Conservation (phyloP, 225 moss, liverwort and hornwort species). For the Pseudoscleropodium purum region DNA sequence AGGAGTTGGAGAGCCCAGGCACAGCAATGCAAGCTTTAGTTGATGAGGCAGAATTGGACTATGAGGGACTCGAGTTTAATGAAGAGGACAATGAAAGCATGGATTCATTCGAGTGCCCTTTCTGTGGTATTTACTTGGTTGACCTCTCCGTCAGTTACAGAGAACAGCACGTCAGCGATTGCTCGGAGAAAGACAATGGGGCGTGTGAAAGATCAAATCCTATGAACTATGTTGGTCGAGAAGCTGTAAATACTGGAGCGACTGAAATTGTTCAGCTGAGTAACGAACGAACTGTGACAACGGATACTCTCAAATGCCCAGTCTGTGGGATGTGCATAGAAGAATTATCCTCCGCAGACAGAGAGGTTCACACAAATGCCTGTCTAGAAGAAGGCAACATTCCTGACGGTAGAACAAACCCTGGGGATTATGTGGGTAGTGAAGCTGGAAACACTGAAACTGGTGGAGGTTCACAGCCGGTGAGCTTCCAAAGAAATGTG, state of each 20-base stretch:
- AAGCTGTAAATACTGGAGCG: background rate
- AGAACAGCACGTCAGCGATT: constrained; percentile 53
- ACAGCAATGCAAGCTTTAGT: constrained; percentile 30
- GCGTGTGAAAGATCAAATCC: background rate
- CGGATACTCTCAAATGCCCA: constrained; percentile 37
- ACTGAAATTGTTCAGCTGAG: constrained; percentile 1
- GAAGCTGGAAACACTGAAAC: constrained; percentile 7
- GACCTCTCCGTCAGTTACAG: constrained; percentile 25
- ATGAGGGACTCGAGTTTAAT: constrained; percentile 10
- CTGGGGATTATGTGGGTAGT: background rate
- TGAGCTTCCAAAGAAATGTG: background rate
- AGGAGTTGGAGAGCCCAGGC: constrained; percentile 19
- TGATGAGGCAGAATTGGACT: constrained; percentile 42
- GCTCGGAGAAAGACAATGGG: constrained; percentile 34
- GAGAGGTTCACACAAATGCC: constrained; percentile 50
- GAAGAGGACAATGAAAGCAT: constrained; percentile 10
- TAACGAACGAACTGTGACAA: background rate
- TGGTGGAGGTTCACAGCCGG: background rate
- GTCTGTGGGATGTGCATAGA: constrained; percentile 57
- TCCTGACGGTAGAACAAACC: background rate
- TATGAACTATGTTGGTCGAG: background rate
- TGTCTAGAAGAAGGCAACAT: constrained; percentile 38
- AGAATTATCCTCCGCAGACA: constrained; percentile 23
- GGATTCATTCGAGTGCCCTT: constrained; percentile 34
- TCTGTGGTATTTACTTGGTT: constrained; percentile 42